phyloP scores from a whole-genome alignment of 2,329 filamentous ascomycete genomes.

The Talaromyces verruculosus region DNA sequence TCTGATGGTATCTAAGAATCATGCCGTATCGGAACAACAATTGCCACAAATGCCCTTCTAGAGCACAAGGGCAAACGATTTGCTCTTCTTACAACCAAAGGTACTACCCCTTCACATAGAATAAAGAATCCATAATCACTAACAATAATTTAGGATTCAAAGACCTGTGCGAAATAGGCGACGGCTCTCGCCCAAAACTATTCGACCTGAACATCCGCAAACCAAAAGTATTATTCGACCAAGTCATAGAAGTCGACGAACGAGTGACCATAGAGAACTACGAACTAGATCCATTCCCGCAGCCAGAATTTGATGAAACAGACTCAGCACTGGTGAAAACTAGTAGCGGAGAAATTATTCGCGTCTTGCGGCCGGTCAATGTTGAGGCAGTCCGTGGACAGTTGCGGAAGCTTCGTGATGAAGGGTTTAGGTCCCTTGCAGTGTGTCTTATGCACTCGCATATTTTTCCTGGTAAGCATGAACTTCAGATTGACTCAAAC shows the following conservation, averaged over 20 bases:
- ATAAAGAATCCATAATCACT: background rate
- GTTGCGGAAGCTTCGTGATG: background rate
- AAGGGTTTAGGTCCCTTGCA: background rate
- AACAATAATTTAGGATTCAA: slow-evolving; percentile 57
- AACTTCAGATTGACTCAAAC: background rate
- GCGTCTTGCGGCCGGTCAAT: slow-evolving; percentile 56
- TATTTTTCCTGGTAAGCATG: background rate
- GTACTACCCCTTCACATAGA: background rate
- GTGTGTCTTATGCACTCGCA: background rate
- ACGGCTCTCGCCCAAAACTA: slow-evolving; percentile 80
- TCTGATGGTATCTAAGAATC: background rate
- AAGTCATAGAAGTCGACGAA: slow-evolving; percentile 78
- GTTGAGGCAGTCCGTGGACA: background rate
- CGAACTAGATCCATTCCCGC: slow-evolving; percentile 60
- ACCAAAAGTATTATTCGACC: slow-evolving; percentile 76
- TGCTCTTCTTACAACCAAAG: slow-evolving; percentile 74
- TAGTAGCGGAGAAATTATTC: slow-evolving; percentile 63
- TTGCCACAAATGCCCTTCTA: slow-evolving; percentile 84
- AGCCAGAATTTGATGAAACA: slow-evolving; percentile 55
- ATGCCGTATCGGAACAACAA: slow-evolving; percentile 84
- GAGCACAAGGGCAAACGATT: slow-evolving; percentile 84
- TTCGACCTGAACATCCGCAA: slow-evolving; percentile 84
- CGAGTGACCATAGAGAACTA: slow-evolving; percentile 53
- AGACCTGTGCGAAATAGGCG: slow-evolving; percentile 79
- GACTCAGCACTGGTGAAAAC: slow-evolving; percentile 62